Evolutionary conservation across 2,329 filamentous ascomycete species (phyloP).

Genomic region (Ploettnerulaceae sp.): DNA sequence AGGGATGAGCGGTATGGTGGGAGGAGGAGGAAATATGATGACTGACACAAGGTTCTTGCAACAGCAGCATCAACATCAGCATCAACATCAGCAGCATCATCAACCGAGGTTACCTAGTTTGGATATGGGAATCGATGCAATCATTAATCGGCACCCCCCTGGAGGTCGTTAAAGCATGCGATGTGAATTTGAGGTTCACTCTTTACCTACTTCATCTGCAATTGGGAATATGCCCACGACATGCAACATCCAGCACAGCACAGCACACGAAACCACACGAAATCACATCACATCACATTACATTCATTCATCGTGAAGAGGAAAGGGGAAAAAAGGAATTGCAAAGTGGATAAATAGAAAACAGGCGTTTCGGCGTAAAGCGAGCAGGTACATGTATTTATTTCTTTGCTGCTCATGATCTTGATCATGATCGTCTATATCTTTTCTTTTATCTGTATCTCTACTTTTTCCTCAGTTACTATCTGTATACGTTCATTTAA

Average conservation of each 20-base stretch:
- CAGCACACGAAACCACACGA: too few species aligned
- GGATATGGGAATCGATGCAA: constrained; percentile 57
- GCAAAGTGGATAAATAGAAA: not conserved
- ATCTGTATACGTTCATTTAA: too few species aligned
- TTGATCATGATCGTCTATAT: not conserved
- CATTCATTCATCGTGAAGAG: too few species aligned
- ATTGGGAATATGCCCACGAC: too few species aligned
- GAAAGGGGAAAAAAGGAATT: not conserved
- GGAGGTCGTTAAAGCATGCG: constrained; percentile 7
- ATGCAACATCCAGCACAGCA: too few species aligned
- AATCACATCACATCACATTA: too few species aligned
- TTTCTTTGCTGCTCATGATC: not conserved
- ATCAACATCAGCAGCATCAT: too few species aligned
- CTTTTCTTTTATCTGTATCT: too few species aligned
- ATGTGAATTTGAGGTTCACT: too few species aligned
- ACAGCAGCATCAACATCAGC: too few species aligned
- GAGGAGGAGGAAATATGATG: not conserved
- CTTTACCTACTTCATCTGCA: not conserved
- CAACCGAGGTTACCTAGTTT: constrained; percentile 49
- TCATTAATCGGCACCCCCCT: constrained; percentile 47
- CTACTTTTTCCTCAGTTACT: too few species aligned
- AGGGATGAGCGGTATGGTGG: not conserved
- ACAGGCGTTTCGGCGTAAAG: not conserved
- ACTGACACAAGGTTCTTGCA: not conserved
- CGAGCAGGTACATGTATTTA: not conserved